Percentiles rank a stretch among this genome's conserved stretches.
phyloP scores from a whole-genome alignment of 2,329 filamentous ascomycete genomes.

The Arthrinium phaeospermum region DNA sequence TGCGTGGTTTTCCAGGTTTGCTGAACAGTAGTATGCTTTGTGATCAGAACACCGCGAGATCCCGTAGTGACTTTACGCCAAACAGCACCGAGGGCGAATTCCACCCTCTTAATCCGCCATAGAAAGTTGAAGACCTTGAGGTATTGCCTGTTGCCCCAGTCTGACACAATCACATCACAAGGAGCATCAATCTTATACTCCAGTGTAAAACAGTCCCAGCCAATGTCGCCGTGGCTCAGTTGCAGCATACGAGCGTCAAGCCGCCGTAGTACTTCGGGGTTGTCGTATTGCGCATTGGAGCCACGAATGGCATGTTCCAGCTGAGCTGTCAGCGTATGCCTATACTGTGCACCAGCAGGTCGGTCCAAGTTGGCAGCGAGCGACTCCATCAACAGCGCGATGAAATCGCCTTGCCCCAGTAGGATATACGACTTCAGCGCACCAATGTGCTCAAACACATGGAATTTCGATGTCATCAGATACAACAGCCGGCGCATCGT shows the following conservation, averaged over 20 bases:
- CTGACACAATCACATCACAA: conserved; percentile 95
- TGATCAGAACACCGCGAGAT: conserved; percentile 85
- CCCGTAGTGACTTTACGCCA: conserved; percentile 98
- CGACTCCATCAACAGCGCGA: conserved; percentile 95
- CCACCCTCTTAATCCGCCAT: conserved; percentile 97
- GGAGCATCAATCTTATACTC: conserved; percentile 98
- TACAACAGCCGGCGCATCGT: conserved; percentile 95
- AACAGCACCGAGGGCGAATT: conserved; percentile 87
- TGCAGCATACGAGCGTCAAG: conserved; percentile 98
- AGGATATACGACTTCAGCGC: conserved; percentile 95
- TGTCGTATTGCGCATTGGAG: conserved; percentile 96
- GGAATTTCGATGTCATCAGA: conserved; percentile 94
- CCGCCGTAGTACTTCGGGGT: conserved; percentile 85
- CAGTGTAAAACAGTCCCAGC: conserved; percentile 98
- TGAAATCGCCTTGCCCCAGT: conserved; percentile 95
- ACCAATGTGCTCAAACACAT: conserved; percentile 87
- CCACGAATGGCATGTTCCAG: conserved; percentile 96
- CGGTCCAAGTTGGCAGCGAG: conserved; percentile 90
- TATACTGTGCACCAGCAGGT: conserved; percentile 94
- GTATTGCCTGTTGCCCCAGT: conserved; percentile 94
- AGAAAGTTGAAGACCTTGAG: conserved; percentile 99
- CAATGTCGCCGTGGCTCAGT: conserved; percentile 93
- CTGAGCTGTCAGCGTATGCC: conserved; percentile 96
- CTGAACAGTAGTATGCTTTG: conserved; percentile 69
- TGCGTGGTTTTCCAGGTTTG: conserved; percentile 89